A percentile compares a stretch with the other conserved stretches of the same genome.
These are phyloP conservation scores for Yamadazyma sp. DNA, from an alignment of 1,139 yeast genomes.

Conservation along the genomic window DNA sequence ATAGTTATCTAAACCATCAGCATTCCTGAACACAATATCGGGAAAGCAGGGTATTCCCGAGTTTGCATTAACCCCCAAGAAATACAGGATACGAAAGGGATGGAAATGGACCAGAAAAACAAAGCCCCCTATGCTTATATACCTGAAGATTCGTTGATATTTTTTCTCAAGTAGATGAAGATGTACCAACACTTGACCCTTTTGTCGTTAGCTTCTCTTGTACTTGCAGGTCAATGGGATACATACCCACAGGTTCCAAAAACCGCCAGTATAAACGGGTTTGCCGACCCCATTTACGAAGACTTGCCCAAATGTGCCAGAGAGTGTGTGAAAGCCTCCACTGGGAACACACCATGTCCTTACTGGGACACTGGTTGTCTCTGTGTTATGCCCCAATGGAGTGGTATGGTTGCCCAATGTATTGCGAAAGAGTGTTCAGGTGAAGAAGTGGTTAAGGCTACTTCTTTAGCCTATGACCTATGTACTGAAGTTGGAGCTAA, in stretches of 20 bases:
- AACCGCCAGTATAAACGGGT: slow-evolving; percentile 52
- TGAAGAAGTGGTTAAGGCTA: slow-evolving; percentile 38
- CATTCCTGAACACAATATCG: not conserved
- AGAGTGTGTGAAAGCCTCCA: slow-evolving; percentile 36
- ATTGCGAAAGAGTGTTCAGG: slow-evolving; percentile 43
- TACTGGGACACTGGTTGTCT: slow-evolving; percentile 57
- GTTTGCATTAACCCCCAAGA: too few relatives aligned
- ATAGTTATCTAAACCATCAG: slow-evolving; percentile 9
- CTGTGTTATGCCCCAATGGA: slow-evolving; percentile 54
- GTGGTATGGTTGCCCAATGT: slow-evolving; percentile 47
- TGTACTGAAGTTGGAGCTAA: slow-evolving; percentile 49
- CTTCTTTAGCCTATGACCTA: slow-evolving; percentile 41
- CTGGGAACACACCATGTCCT: slow-evolving; percentile 48
- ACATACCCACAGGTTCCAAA: slow-evolving; percentile 51
- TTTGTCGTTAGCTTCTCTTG: slow-evolving; percentile 4
- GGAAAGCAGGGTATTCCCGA: too few relatives aligned
- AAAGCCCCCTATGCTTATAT: not conserved
- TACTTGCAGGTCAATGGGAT: slow-evolving; percentile 19
- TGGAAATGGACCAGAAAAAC: too few relatives aligned
- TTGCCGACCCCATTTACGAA: slow-evolving; percentile 50
- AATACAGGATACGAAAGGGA: too few relatives aligned
- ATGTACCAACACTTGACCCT: not conserved
- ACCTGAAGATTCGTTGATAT: not conserved
- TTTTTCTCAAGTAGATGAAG: not conserved
- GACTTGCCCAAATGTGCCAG: slow-evolving; percentile 45